Conservation (phyloP, 768 basidiomycete genomes). For the Suillus luteus region DNA sequence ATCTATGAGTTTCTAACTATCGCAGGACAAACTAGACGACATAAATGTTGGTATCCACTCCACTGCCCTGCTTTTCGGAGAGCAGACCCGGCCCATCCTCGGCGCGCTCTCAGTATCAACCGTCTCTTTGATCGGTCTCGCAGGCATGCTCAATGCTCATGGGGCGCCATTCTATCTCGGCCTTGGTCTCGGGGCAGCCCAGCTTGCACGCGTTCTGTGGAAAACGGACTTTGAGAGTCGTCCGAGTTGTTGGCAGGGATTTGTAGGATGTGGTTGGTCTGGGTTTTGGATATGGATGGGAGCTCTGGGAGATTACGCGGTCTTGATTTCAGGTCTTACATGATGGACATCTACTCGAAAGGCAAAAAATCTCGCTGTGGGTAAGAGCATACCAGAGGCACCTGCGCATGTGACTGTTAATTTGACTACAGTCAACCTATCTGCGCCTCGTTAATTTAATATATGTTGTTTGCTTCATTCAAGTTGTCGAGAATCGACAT, state of each 20-base stretch:
- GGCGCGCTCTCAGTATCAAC: slow-evolving; percentile 71
- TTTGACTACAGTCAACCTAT: background rate
- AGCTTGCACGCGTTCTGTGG: slow-evolving; percentile 76
- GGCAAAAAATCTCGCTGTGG: background rate
- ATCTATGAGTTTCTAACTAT: background rate
- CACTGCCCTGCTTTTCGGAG: slow-evolving; percentile 89
- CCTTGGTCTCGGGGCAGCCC: slow-evolving; percentile 67
- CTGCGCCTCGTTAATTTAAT: background rate
- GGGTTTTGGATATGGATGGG: slow-evolving; percentile 91
- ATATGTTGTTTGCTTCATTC: too few species aligned
- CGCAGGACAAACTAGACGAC: slow-evolving; percentile 91
- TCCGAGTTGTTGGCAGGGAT: slow-evolving; percentile 87
- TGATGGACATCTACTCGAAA: background rate
- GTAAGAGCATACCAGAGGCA: background rate
- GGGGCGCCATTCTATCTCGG: slow-evolving; percentile 81
- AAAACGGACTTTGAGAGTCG: slow-evolving; percentile 76
- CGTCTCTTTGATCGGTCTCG: slow-evolving; percentile 71
- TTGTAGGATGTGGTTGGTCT: slow-evolving; percentile 84
- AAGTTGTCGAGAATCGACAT: too few species aligned
- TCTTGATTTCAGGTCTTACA: slow-evolving; percentile 19
- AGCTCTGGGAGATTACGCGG: slow-evolving; percentile 65
- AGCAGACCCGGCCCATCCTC: slow-evolving; percentile 74
- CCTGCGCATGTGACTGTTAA: background rate
- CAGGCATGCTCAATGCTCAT: slow-evolving; percentile 80
- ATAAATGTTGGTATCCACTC: slow-evolving; percentile 86